Evolutionary conservation across 768 basidiomycete species (phyloP).

Genomic region (Omphalotus guepiniiformis): DNA sequence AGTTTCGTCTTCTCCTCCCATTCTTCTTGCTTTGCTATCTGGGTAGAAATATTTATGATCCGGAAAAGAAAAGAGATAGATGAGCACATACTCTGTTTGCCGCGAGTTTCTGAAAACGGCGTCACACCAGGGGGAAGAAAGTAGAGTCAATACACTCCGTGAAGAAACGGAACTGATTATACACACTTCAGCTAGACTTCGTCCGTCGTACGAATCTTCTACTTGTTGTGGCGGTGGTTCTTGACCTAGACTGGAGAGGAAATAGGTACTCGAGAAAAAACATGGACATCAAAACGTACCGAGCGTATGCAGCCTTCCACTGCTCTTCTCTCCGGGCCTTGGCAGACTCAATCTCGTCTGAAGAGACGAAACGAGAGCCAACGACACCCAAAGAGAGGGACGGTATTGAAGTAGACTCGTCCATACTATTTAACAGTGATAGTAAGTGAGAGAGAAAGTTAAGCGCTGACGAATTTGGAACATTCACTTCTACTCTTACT

Average conservation of each 20-base stretch:
- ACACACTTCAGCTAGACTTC: constrained; percentile 85
- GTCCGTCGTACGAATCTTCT: constrained; percentile 77
- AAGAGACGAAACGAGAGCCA: constrained; percentile 81
- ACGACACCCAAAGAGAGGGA: constrained; percentile 69
- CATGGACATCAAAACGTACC: constrained; percentile 33
- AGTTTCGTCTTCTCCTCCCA: constrained; percentile 90
- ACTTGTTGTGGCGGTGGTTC: constrained; percentile 74
- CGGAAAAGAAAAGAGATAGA: constrained; percentile 1
- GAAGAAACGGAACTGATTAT: constrained; percentile 13
- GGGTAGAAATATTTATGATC: constrained; percentile 11
- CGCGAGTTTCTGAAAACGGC: constrained; percentile 68
- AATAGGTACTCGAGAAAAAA: constrained; percentile 5
- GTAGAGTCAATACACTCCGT: constrained; percentile 41
- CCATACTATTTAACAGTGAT: constrained; percentile 30
- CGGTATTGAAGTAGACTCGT: constrained; percentile 42
- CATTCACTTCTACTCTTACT: not conserved
- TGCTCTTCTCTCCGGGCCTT: constrained; percentile 73
- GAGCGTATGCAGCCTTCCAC: constrained; percentile 88
- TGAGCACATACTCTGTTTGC: constrained; percentile 66
- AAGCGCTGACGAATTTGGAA: not conserved
- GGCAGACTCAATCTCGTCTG: constrained; percentile 72
- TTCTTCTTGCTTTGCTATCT: constrained; percentile 91
- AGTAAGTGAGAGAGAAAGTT: constrained; percentile 3
- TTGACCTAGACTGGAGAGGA: constrained; percentile 61
- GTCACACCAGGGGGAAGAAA: constrained; percentile 38